Conservation (phyloP, 139 green algal species). For the Closterium sp. region DNA sequence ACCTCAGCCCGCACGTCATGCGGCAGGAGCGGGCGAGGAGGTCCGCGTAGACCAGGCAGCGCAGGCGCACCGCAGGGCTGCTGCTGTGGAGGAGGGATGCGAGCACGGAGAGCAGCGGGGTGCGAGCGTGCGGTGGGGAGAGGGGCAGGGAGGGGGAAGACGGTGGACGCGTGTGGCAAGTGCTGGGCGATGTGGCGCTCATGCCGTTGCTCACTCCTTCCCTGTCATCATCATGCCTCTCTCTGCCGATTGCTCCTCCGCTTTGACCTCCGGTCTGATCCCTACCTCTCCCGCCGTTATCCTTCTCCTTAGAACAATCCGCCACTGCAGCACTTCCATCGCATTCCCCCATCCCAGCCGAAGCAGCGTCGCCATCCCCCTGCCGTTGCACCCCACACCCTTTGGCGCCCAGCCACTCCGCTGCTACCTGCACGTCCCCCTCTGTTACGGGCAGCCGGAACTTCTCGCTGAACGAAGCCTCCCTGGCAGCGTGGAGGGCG, state of each 20-base stretch:
- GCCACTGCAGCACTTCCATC: neutral
- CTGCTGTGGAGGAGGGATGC: neutral
- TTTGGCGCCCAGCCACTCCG: neutral
- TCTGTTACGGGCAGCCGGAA: neutral
- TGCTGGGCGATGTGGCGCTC: neutral
- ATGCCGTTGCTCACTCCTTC: neutral
- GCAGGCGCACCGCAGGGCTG: neutral
- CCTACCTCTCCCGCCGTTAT: neutral
- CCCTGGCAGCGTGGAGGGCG: neutral
- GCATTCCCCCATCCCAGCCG: neutral
- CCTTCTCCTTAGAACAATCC: neutral
- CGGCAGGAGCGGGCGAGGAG: conserved; percentile 33
- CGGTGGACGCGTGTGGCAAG: neutral
- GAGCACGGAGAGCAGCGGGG: neutral
- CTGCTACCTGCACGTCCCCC: neutral
- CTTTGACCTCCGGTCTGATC: neutral
- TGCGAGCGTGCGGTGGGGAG: neutral
- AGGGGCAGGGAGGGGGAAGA: neutral
- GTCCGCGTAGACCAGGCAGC: conserved; percentile 39
- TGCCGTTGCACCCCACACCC: neutral
- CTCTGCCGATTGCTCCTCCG: neutral
- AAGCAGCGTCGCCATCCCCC: neutral
- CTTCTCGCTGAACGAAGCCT: neutral
- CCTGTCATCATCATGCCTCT: neutral
- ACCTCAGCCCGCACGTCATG: conserved; percentile 49